These are phyloP conservation scores for Musa acuminata DNA, from an alignment of 176 grass and related monocot genomes.

Conservation along the genomic window DNA sequence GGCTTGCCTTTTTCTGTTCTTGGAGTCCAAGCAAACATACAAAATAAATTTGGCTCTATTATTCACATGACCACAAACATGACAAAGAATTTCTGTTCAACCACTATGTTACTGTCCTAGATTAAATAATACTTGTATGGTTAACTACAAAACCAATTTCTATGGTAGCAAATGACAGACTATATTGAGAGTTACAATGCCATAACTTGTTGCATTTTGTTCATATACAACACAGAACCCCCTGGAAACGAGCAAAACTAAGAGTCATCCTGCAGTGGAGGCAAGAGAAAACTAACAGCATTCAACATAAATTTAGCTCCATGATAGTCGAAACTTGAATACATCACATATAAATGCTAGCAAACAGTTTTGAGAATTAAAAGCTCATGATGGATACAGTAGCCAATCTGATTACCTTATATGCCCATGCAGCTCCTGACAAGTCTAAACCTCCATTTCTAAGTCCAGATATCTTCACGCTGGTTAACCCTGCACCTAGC, in stretches of 20 bases:
- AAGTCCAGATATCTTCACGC: slow-evolving; percentile 61
- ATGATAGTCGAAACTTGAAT: background rate
- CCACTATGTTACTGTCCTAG: background rate
- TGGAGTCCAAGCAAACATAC: no score
- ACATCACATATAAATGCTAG: background rate
- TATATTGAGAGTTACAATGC: no score
- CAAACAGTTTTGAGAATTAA: background rate
- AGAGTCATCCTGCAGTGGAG: no score
- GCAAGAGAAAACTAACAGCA: no score
- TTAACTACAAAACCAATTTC: background rate
- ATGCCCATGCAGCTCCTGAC: slow-evolving; percentile 53
- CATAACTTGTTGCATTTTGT: no score
- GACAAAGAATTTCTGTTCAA: background rate
- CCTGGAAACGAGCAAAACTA: no score
- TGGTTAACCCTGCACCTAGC: slow-evolving; percentile 72
- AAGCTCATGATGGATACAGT: no score
- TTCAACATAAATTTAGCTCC: no score
- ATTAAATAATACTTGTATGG: background rate
- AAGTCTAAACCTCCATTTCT: slow-evolving; percentile 41
- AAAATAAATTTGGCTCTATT: no score
- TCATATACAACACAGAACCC: no score
- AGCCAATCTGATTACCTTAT: slow-evolving; percentile 48
- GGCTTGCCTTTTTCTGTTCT: no score
- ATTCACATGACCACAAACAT: background rate
- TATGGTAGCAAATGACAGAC: no score